Base-by-base conservation (phyloP, 306 rosid genomes). In the Albizia julibrissin region DNA sequence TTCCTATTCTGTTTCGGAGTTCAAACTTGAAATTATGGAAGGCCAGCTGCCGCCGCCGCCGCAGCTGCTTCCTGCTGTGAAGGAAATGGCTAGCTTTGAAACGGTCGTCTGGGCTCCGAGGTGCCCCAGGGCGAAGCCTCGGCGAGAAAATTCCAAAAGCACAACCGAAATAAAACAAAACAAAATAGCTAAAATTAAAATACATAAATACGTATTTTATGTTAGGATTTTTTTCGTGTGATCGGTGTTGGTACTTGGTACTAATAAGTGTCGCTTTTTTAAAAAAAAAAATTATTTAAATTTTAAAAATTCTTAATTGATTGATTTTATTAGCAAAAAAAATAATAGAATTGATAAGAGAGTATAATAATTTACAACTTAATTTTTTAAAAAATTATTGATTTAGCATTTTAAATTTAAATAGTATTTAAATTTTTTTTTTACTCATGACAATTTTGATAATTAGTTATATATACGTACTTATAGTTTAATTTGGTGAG, bases 81-180 rank as follows among this genome's bases (percentile, higher is more conserved):
- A 44, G 18, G 46, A 43, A 19, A 0, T 22, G 47, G n/a, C 22
- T 75, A 24, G 37, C 72, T 54, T 9, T 43, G 78, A 82, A 89
- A 86, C 88, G 85, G 88, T 86, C 76, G 81, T 58, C 24, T 40
- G 21, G 69, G 14, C 67, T 21, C 24, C 11, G 26, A 1, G 11
- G 26, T 2, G 61, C 24, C 11, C 11, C 11, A 21, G 61, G 61
- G 22, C 16, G 5, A 64, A 78, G 82, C 10, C 73, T 69, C 62
- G 8, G 33, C 54, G 8, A 59, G 31, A 75, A 75, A 39, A 5
- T 22, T n/a, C 13, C 9, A 13, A n/a, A 75, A 34, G 16, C 27
- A 12, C 40, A 11, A 56, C 62, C 62, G 10, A 8, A 56, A 54
- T 50, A 19, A 21, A 21, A 54, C 12, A 54, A 54, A 19, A 50